Evolutionary conservation across 108 stramenopile species (phyloP), one percentile per base, ranked within the genome.

Genomic region (Stephanodiscus triporus): DNA sequence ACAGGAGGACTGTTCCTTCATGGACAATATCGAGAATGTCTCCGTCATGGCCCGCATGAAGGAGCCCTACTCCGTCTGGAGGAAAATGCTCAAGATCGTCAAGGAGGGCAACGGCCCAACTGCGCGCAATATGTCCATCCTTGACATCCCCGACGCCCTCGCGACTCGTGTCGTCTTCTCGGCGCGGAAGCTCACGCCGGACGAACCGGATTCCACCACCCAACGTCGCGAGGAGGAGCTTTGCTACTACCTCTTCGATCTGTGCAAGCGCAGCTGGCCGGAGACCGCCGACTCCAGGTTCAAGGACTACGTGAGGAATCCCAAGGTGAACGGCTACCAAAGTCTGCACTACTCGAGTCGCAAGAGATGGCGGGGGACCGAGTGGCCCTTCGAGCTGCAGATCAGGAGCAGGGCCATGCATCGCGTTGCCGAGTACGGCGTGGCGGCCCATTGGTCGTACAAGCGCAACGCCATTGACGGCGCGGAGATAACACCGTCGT

Each of bases 241-340:
- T 29, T 95, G 94, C 77, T 92, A 92, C 72, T 92, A 92, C 67
- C 84, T 81, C 4, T 87, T 88, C 55, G 68, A 90, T 49, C 72
- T 86, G 17, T 90, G 86, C 68, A 73, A 42, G 58, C 54, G 66
- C 9, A 66, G 55, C 10, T 91, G 85, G 87, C 89, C 89, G 17
- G 64, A 66, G 8, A 63, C 57, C 19, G 75, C 80, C 23, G 66
- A 80, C 38, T 76, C 86, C 10, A 83, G 94, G 27, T 89, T 87
- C 84, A 97, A 97, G 86, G 95, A 97, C 81, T 97, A 97, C 76
- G 78, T 97, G 63, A 83, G 70, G 27, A 34, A 51, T 23, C 95
- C 97, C 66, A 97, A 97, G 76, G 42, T 76, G 16, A 97, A 97
- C 75, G 97, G 97, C 50, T 97, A 97, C 84, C 94, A 93, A 64